These are phyloP conservation scores for Teratosphaeria epicoccoides DNA, from an alignment of 2,329 filamentous ascomycete genomes.

Conservation along the genomic window DNA sequence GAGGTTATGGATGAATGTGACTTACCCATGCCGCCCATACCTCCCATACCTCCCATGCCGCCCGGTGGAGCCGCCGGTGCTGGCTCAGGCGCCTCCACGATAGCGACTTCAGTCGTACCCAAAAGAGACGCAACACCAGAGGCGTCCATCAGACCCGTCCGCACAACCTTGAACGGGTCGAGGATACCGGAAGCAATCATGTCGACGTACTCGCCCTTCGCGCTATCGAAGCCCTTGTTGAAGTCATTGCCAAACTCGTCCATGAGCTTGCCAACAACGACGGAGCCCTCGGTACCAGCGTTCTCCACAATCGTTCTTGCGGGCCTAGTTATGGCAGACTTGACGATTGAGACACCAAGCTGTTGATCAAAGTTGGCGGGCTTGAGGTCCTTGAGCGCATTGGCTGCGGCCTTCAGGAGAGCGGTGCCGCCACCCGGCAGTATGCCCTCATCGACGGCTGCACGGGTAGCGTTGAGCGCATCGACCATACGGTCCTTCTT, in stretches of 20 bases:
- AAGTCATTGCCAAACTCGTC: slow-evolving; percentile 88
- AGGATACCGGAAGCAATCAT: slow-evolving; percentile 97
- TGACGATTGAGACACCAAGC: slow-evolving; percentile 93
- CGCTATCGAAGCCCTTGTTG: slow-evolving; percentile 95
- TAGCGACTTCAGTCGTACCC: slow-evolving; percentile 95
- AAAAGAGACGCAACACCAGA: slow-evolving; percentile 93
- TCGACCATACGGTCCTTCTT: slow-evolving; percentile 99
- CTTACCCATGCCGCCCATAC: slow-evolving; percentile 37
- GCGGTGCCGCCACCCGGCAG: slow-evolving; percentile 96
- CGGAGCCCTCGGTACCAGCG: slow-evolving; percentile 87
- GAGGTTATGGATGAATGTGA: background rate
- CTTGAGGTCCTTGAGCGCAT: slow-evolving; percentile 76
- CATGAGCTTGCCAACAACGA: slow-evolving; percentile 94
- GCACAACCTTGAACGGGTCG: slow-evolving; percentile 98
- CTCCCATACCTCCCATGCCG: slow-evolving; percentile 52
- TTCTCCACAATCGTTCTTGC: slow-evolving; percentile 96
- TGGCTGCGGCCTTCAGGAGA: slow-evolving; percentile 89
- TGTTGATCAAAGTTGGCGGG: slow-evolving; percentile 96
- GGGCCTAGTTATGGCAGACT: slow-evolving; percentile 93
- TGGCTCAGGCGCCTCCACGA: slow-evolving; percentile 81
- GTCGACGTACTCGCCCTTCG: slow-evolving; percentile 96
- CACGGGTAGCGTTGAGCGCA: slow-evolving; percentile 93
- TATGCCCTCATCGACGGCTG: slow-evolving; percentile 97
- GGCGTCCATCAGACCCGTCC: slow-evolving; percentile 87
- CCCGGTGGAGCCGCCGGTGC: slow-evolving; percentile 32